Evolutionary conservation across 768 basidiomycete genomes (phyloP).

Genomic region (Kwoniella dejecticola): DNA sequence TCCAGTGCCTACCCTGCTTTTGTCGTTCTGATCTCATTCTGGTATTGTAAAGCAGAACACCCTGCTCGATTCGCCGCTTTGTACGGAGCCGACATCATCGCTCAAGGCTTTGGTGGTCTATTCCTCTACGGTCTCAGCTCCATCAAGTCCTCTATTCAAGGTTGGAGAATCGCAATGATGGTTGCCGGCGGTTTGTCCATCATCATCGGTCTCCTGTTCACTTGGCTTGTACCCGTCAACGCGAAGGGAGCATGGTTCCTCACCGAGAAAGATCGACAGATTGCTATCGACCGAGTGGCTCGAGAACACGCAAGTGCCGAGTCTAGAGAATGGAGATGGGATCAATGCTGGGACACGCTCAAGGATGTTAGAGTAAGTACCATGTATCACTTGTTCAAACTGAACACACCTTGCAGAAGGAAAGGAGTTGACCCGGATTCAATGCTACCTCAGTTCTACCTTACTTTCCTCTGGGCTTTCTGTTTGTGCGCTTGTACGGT

Average conservation of each 20-base stretch:
- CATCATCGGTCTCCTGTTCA: slow-evolving; percentile 26
- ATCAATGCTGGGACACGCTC: slow-evolving; percentile 31
- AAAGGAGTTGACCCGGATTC: no score
- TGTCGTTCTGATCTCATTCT: slow-evolving; percentile 23
- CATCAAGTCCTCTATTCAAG: slow-evolving; percentile 20
- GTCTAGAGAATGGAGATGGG: slow-evolving; percentile 22
- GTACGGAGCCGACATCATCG: slow-evolving; percentile 26
- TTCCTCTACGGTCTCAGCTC: slow-evolving; percentile 17
- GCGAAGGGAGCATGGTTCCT: slow-evolving; percentile 38
- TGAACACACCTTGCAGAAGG: no score
- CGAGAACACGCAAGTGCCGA: slow-evolving; percentile 35
- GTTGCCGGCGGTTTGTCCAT: slow-evolving; percentile 27
- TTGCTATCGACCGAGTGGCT: slow-evolving; percentile 35
- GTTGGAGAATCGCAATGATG: slow-evolving; percentile 36
- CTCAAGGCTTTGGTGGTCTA: slow-evolving; percentile 34
- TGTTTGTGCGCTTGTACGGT: slow-evolving; percentile 29
- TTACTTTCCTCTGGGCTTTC: slow-evolving; percentile 36
- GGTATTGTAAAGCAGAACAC: slow-evolving; percentile 37
- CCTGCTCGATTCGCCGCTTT: slow-evolving; percentile 34
- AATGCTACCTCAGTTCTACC: slow-evolving; percentile 20
- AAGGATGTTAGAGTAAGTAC: no score
- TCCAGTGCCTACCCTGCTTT: slow-evolving; percentile 16
- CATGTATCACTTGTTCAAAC: no score
- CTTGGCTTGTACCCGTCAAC: slow-evolving; percentile 23
- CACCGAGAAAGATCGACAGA: slow-evolving; percentile 21